Percentiles rank a stretch among this genome's conserved stretches.
phyloP scores from a whole-genome alignment of 768 basidiomycete species.

The Sporobolomyces phaffii region DNA sequence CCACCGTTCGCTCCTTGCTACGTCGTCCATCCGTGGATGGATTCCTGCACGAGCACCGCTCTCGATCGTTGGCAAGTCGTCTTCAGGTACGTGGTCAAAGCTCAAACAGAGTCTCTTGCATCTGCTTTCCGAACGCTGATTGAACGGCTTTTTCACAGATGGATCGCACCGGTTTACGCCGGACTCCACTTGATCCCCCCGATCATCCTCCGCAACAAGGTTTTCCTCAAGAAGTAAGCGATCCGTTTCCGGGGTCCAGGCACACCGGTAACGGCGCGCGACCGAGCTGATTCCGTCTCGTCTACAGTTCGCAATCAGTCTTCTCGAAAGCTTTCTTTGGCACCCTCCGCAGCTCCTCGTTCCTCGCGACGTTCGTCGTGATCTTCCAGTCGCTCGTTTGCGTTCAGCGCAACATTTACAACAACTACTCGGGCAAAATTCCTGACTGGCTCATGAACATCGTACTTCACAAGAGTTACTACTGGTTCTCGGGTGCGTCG shows the following conservation, averaged over 20 bases:
- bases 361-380: constrained; percentile 73
- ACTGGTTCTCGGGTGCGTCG: constrained; percentile 53
- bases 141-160: constrained; percentile 48
- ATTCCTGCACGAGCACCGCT: constrained; percentile 58
- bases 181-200: constrained; percentile 84
- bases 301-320: constrained; percentile 55
- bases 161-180: constrained; percentile 58
- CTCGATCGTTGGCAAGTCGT: constrained; percentile 71
- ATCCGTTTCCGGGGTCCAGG: too few species aligned
- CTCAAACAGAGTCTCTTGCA: too few species aligned
- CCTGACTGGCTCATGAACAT: constrained; percentile 51
- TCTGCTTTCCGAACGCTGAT: too few species aligned
- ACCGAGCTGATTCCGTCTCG: too few species aligned
- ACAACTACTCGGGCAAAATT: constrained; percentile 23
- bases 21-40: constrained; percentile 68
- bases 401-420: constrained; percentile 36
- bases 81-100: constrained; percentile 68
- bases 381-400: constrained; percentile 58
- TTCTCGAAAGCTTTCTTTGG: constrained; percentile 62
- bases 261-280: too few species aligned
- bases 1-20: constrained; percentile 48
- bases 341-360: constrained; percentile 75
- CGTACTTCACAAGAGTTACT: constrained; percentile 63
- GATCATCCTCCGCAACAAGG: constrained; percentile 68
- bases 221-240: constrained; percentile 55